Conservation (phyloP, 805 yeast genomes). For the Naumovozyma dairenensis region DNA sequence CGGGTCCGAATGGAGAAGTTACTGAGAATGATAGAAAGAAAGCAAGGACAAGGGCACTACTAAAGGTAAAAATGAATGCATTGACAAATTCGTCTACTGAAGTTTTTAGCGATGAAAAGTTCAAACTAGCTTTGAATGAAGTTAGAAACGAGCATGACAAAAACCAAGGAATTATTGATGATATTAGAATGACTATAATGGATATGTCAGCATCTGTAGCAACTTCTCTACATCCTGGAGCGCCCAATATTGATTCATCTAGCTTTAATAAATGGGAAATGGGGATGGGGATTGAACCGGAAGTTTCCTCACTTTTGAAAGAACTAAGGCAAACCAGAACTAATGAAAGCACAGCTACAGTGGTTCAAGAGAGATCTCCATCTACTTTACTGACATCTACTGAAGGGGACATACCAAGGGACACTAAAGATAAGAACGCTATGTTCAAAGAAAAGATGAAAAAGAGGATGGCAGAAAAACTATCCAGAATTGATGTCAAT, state of each 20-base stretch:
- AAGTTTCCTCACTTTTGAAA: constrained; percentile 51
- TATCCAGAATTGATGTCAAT: too few species aligned
- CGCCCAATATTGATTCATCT: constrained; percentile 30
- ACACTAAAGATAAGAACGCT: too few species aligned
- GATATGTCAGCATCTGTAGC: constrained; percentile 36
- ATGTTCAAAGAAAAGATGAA: too few species aligned
- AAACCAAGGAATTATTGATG: constrained; percentile 54
- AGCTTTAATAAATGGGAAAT: constrained; percentile 69
- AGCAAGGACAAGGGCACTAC: constrained; percentile 64
- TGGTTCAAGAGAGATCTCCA: constrained; percentile 4
- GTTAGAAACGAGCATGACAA: constrained; percentile 45
- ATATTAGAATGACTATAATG: constrained; percentile 61
- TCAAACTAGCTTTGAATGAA: constrained; percentile 41
- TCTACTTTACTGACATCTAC: too few species aligned
- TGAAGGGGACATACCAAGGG: constrained; percentile 32
- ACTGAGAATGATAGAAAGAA: constrained; percentile 75
- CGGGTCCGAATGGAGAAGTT: constrained; percentile 77
- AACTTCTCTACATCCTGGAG: constrained; percentile 15
- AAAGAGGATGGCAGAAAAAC: too few species aligned
- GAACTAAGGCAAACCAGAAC: constrained; percentile 32
- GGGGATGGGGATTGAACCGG: constrained; percentile 63
- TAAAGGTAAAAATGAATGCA: constrained; percentile 82
- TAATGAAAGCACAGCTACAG: constrained; percentile 2
- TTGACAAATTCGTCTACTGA: constrained; percentile 37
- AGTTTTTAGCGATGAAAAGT: constrained; percentile 27